A percentile compares a stretch with the other conserved stretches of the same genome.
These are phyloP conservation scores for Arthrobotrys sinensis DNA, from an alignment of 2,329 filamentous ascomycete genomes.

Conservation along the genomic window DNA sequence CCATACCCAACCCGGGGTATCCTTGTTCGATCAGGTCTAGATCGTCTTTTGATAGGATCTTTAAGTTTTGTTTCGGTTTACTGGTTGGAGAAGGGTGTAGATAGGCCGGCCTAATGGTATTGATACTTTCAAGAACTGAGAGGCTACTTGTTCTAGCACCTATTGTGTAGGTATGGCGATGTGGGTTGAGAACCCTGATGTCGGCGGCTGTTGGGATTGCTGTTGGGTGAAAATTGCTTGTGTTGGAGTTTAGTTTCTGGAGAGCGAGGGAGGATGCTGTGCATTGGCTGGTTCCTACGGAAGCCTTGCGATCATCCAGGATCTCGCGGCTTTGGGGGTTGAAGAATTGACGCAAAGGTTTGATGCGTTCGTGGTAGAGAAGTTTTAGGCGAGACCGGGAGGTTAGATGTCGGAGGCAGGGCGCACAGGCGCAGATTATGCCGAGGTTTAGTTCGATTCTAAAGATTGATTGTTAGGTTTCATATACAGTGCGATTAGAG, in stretches of 20 bases:
- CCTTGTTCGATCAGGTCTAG: conserved; percentile 46
- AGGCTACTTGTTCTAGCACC: conserved; percentile 15
- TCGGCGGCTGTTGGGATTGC: background rate
- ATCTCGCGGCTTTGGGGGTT: background rate
- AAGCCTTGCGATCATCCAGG: conserved; percentile 17
- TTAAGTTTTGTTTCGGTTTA: conserved; percentile 9
- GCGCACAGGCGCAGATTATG: conserved; percentile 55
- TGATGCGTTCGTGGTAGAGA: conserved; percentile 41
- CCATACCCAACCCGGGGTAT: conserved; percentile 10
- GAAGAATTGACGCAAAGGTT: conserved; percentile 11
- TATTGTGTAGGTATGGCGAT: background rate
- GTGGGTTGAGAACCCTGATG: background rate
- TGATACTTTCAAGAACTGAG: background rate
- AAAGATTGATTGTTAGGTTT: background rate
- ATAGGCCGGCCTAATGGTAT: conserved; percentile 1
- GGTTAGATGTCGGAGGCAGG: conserved; percentile 38
- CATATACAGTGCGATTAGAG: background rate
- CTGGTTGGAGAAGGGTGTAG: conserved; percentile 21
- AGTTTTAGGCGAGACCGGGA: conserved; percentile 35
- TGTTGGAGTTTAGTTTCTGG: conserved; percentile 22
- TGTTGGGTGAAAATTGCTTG: background rate
- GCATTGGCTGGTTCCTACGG: conserved; percentile 19
- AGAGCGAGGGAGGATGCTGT: conserved; percentile 29
- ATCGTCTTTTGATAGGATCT: conserved; percentile 48
- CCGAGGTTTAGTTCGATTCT: conserved; percentile 53